Percentiles rank a stretch among this genome's conserved stretches.
phyloP scores from a whole-genome alignment of 2,329 filamentous ascomycete species.

The Huntiella abstrusa region DNA sequence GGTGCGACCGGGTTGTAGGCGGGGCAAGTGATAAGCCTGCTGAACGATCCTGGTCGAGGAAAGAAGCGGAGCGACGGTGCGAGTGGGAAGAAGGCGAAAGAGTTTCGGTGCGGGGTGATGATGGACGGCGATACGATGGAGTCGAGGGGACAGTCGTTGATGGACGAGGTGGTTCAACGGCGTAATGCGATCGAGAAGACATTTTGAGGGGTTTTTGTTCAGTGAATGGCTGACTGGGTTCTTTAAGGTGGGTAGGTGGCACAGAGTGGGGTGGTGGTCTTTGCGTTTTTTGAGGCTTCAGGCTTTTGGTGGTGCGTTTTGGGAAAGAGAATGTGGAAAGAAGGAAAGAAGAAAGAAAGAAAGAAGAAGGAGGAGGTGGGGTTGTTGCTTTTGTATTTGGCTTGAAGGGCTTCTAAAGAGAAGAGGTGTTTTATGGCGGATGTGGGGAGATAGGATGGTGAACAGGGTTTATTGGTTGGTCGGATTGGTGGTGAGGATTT shows the following conservation, averaged over 20 bases:
- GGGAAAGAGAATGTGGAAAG: neutral
- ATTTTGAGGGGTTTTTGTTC: conserved; percentile 1
- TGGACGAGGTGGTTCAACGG: conserved; percentile 7
- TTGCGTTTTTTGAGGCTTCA: neutral
- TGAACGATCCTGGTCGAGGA: conserved; percentile 1
- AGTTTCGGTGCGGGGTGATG: conserved; percentile 7
- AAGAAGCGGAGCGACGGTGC: conserved; percentile 11
- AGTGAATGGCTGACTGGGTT: neutral
- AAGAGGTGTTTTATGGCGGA: too few relatives aligned
- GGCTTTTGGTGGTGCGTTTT: too few relatives aligned
- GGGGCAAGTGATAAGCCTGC: neutral
- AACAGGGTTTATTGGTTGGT: neutral
- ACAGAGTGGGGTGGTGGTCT: too few relatives aligned
- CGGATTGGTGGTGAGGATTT: neutral
- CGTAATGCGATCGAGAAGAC: conserved; percentile 9
- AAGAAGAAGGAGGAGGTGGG: too few relatives aligned
- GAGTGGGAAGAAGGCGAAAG: conserved; percentile 14
- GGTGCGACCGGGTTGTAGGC: conserved; percentile 12
- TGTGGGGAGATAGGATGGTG: neutral
- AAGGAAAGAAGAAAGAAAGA: neutral
- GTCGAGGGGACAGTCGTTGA: conserved; percentile 1
- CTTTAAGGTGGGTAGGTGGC: neutral
- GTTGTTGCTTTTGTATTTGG: too few relatives aligned
- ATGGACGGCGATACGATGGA: conserved; percentile 2
- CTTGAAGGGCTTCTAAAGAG: too few relatives aligned